phyloP scores from a whole-genome alignment of 805 yeast species.

The Kodamaea neixiangensis region DNA sequence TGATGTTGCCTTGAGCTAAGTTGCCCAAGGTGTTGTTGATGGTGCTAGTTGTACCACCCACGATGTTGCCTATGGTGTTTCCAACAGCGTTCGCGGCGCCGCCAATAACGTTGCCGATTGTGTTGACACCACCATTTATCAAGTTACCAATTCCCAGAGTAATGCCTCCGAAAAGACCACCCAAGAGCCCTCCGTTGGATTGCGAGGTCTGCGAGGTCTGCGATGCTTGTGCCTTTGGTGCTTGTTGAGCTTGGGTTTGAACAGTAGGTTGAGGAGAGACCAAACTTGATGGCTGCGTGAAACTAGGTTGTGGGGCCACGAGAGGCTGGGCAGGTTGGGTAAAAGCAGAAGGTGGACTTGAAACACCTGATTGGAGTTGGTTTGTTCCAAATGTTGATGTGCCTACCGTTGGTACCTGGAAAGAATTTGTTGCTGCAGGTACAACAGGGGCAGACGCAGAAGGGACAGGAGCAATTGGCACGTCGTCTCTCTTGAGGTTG shows the following conservation, averaged over 20 bases:
- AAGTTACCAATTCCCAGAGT: not conserved
- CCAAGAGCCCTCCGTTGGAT: not conserved
- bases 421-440: slow-evolving; percentile 10
- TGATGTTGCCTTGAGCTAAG: slow-evolving; percentile 3
- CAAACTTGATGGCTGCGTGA: not conserved
- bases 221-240: not conserved
- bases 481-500: slow-evolving; percentile 7
- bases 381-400: not conserved
- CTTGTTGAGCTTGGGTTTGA: not conserved
- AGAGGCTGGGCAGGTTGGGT: not conserved
- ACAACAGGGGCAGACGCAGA: slow-evolving; percentile 6
- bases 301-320: not conserved
- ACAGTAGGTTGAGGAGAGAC: slow-evolving; percentile 1
- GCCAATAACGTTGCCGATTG: slow-evolving; percentile 7
- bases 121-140: slow-evolving; percentile 4
- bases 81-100: not conserved
- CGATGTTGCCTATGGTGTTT: not conserved
- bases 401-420: not conserved
- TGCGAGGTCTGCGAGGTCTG: too few species aligned
- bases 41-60: slow-evolving; percentile 2
- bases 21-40: slow-evolving; percentile 5
- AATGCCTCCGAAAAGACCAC: slow-evolving; percentile 3
- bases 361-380: not conserved
- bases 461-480: not conserved
- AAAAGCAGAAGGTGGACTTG: not conserved